phyloP scores from a whole-genome alignment of 1,284 basidiomycete genomes.

The Schizophyllum amplum region DNA sequence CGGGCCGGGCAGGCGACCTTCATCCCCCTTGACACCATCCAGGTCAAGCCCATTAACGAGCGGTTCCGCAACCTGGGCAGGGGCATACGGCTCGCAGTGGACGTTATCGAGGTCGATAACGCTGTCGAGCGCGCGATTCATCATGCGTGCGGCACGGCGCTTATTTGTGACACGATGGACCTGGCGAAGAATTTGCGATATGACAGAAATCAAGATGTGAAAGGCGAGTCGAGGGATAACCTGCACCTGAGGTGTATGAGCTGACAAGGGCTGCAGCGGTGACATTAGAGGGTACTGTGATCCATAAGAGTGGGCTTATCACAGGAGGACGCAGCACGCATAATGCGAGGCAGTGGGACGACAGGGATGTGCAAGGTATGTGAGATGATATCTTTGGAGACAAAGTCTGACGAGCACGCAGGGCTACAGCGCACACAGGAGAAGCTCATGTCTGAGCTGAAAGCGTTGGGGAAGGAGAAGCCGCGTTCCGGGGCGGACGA shows the following conservation, averaged over 20 bases:
- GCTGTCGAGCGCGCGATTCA: slow-evolving; percentile 91
- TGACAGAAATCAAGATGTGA: slow-evolving; percentile 92
- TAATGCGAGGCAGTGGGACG: slow-evolving; percentile 82
- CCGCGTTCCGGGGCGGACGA: slow-evolving; percentile 82
- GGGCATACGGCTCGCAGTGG: slow-evolving; percentile 89
- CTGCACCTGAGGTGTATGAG: background rate
- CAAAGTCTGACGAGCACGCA: slow-evolving; percentile 20
- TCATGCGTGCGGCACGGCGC: slow-evolving; percentile 89
- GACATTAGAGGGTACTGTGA: slow-evolving; percentile 93
- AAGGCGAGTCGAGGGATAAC: slow-evolving; percentile 49
- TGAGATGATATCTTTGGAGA: background rate
- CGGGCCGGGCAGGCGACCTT: slow-evolving; percentile 94
- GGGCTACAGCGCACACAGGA: slow-evolving; percentile 71
- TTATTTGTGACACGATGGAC: slow-evolving; percentile 94
- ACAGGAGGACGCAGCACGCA: slow-evolving; percentile 87
- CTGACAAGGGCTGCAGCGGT: slow-evolving; percentile 57
- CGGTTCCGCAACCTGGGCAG: slow-evolving; percentile 88
- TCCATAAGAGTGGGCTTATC: slow-evolving; percentile 96
- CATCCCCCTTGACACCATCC: slow-evolving; percentile 94
- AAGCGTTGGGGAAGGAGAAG: slow-evolving; percentile 76
- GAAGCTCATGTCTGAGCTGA: slow-evolving; percentile 69
- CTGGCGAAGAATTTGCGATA: slow-evolving; percentile 88
- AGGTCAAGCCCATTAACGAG: slow-evolving; percentile 90
- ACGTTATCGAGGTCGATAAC: slow-evolving; percentile 86
- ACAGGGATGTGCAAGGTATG: slow-evolving; percentile 82